Percentiles rank a stretch among this genome's conserved stretches.
These are phyloP conservation scores for Pseudogymnoascus sp. DNA, from an alignment of 2,329 filamentous ascomycete genomes.

Conservation along the genomic window DNA sequence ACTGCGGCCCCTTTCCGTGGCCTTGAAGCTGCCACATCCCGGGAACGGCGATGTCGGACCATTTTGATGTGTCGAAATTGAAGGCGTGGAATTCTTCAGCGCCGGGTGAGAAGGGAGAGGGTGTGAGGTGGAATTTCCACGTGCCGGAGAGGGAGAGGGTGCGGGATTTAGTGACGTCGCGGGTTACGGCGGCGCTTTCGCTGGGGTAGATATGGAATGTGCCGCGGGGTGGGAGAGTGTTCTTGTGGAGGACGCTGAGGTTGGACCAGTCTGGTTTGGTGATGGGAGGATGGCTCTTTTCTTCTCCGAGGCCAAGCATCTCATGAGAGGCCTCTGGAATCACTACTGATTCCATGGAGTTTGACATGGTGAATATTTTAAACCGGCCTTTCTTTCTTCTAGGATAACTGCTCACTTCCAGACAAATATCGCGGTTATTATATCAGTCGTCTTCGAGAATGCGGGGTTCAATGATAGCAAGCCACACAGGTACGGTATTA, in stretches of 20 bases:
- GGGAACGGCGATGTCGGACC: conserved; percentile 46
- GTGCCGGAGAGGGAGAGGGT: conserved; percentile 29
- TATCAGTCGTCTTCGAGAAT: not conserved
- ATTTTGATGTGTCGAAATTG: conserved; percentile 31
- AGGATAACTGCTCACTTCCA: too few species aligned
- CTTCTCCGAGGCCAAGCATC: not conserved
- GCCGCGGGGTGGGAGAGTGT: conserved; percentile 51
- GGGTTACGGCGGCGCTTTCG: conserved; percentile 43
- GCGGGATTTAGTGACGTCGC: conserved; percentile 36
- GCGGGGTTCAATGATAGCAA: not conserved
- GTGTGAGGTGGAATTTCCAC: conserved; percentile 27
- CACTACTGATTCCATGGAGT: not conserved
- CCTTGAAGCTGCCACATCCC: conserved; percentile 53
- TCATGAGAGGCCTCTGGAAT: not conserved
- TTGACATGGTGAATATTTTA: not conserved
- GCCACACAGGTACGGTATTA: not conserved
- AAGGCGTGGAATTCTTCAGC: conserved; percentile 18
- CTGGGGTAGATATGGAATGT: conserved; percentile 49
- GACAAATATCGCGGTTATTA: not conserved
- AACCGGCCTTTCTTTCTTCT: too few species aligned
- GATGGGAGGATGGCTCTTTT: not conserved
- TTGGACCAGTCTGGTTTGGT: conserved; percentile 56
- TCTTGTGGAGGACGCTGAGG: conserved; percentile 52
- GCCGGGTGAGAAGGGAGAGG: conserved; percentile 26
- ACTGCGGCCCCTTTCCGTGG: conserved; percentile 38